Percentiles rank a stretch among this genome's conserved stretches.
phyloP scores from a whole-genome alignment of 2,329 filamentous ascomycete genomes.

The Aureobasidium lini region DNA sequence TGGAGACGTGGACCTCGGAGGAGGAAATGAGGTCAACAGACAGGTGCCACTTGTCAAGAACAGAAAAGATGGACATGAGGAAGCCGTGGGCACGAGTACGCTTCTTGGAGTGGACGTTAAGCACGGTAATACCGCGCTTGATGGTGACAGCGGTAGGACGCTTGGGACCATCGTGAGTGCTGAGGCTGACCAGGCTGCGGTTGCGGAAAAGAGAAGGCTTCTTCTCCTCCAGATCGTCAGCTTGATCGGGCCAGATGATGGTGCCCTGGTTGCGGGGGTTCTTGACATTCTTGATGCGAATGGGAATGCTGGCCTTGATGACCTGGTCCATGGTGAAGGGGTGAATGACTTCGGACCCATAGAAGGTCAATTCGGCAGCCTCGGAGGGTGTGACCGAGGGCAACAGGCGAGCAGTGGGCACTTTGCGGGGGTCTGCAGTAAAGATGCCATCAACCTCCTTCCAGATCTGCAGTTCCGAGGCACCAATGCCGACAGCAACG shows the following conservation, averaged over 20 bases:
- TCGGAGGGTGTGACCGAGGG: conserved; percentile 85
- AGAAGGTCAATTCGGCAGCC: conserved; percentile 81
- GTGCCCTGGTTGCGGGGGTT: conserved; percentile 74
- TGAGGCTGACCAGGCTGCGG: conserved; percentile 36
- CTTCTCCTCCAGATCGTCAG: conserved; percentile 46
- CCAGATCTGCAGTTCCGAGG: conserved; percentile 91
- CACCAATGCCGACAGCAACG: conserved; percentile 79
- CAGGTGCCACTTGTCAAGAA: conserved; percentile 76
- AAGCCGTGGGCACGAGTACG: conserved; percentile 93
- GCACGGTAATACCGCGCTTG: conserved; percentile 92
- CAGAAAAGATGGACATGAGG: conserved; percentile 86
- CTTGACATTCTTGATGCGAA: conserved; percentile 88
- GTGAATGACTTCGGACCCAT: conserved; percentile 83
- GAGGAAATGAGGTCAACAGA: conserved; percentile 96
- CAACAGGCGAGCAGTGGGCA: conserved; percentile 87
- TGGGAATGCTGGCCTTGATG: conserved; percentile 68
- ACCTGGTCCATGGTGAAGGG: conserved; percentile 97
- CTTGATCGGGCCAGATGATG: conserved; percentile 69
- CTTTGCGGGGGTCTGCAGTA: conserved; percentile 75
- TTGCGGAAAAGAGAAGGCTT: conserved; percentile 43
- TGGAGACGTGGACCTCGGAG: conserved; percentile 92
- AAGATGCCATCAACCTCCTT: conserved; percentile 98
- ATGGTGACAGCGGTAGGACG: conserved; percentile 71
- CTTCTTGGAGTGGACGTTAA: conserved; percentile 98
- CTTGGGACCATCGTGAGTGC: conserved; percentile 29